Evolutionary conservation across 2,329 filamentous ascomycete species (phyloP).

Genomic region (Plenodomus tracheiphilus): DNA sequence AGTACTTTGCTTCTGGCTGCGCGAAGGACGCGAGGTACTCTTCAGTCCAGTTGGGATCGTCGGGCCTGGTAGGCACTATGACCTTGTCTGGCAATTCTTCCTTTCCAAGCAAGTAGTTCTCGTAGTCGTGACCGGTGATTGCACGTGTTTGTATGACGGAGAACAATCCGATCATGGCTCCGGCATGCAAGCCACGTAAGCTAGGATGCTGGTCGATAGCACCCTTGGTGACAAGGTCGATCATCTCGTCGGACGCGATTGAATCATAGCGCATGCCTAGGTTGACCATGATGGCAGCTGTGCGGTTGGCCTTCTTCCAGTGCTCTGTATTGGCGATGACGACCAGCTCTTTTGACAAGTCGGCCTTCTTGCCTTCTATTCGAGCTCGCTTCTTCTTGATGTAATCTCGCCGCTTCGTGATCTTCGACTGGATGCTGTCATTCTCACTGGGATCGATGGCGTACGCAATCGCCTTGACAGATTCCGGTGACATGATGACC

Average conservation of each 20-base stretch:
- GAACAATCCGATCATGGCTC: constrained; percentile 75
- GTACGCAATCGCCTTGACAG: constrained; percentile 66
- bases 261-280: constrained; percentile 90
- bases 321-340: constrained; percentile 77
- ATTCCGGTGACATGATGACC: constrained; percentile 74
- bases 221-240: constrained; percentile 80
- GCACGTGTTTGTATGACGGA: constrained; percentile 86
- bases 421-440: constrained; percentile 62
- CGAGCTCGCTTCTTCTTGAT: constrained; percentile 74
- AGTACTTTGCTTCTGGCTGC: constrained; percentile 78
- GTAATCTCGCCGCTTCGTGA: constrained; percentile 70
- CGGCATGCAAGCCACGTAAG: constrained; percentile 77
- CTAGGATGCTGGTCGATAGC: constrained; percentile 90
- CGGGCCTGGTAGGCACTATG: constrained; percentile 67
- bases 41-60: constrained; percentile 77
- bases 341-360: constrained; percentile 79
- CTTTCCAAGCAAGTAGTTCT: constrained; percentile 80
- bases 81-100: constrained; percentile 79
- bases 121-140: constrained; percentile 82
- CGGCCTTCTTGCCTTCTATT: constrained; percentile 83
- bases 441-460: constrained; percentile 39
- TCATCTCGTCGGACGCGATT: constrained; percentile 77
- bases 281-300: constrained; percentile 87
- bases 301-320: constrained; percentile 93
- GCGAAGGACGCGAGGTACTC: constrained; percentile 79